Conservation (phyloP, 176 grass and related monocot genomes). For the Oryza coarctata region DNA sequence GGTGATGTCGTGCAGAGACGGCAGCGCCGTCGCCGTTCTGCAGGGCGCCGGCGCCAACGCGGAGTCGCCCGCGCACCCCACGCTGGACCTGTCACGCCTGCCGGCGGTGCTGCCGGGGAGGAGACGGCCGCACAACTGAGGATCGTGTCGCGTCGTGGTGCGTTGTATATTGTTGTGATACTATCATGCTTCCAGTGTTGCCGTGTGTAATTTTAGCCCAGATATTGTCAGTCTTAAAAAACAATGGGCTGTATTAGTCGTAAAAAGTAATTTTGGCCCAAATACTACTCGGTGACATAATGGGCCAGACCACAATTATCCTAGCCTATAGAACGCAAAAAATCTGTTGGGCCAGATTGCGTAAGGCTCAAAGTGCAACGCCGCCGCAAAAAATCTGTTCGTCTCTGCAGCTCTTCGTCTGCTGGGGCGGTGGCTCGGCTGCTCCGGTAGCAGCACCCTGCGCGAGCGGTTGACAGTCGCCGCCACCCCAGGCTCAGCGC, state of each 20-base stretch:
- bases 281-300: too few species aligned
- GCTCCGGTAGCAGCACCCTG: not conserved
- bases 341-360: not conserved
- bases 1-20: slow-evolving; percentile 33
- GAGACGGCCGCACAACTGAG: slow-evolving; percentile 1
- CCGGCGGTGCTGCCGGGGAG: slow-evolving; percentile 37
- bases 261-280: too few species aligned
- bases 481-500: too few species aligned
- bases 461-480: not conserved
- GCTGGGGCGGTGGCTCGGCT: not conserved
- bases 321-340: too few species aligned
- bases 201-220: not conserved
- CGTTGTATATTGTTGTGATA: not conserved
- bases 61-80: not conserved
- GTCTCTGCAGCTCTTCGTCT: not conserved
- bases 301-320: too few species aligned
- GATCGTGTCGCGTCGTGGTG: not conserved
- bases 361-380: not conserved
- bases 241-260: too few species aligned
- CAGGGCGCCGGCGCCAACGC: not conserved
- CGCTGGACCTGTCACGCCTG: slow-evolving; percentile 41
- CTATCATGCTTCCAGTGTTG: not conserved
- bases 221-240: too few species aligned
- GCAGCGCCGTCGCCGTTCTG: not conserved
- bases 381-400: not conserved